Evolutionary conservation across 345 rosid genomes (phyloP).

Genomic region (Linum lewisii): DNA sequence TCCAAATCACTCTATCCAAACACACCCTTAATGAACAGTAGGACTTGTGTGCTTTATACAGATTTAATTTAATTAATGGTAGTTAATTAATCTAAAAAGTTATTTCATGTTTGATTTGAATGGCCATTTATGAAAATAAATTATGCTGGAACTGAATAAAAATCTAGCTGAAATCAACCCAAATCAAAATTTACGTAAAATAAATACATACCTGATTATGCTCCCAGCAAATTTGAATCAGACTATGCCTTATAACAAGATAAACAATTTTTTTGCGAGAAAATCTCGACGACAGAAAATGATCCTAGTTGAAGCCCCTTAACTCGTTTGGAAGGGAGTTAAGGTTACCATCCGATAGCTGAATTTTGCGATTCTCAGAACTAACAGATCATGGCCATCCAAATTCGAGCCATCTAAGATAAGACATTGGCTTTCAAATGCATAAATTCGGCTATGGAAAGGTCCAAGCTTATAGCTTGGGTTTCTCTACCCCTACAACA

Average conservation of each 20-base stretch:
- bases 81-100: no score
- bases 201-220: neutral
- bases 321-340: neutral
- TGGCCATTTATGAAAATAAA: no score
- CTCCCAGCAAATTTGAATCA: neutral
- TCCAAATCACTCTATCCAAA: no score
- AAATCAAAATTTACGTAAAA: no score
- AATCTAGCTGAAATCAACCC: no score
- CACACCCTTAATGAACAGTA: no score
- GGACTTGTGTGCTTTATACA: no score
- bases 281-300: neutral
- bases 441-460: neutral
- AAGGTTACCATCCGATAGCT: neutral
- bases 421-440: neutral
- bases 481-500: neutral
- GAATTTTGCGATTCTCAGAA: neutral
- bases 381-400: neutral
- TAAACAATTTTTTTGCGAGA: neutral
- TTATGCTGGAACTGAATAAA: no score
- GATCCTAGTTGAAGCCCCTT: neutral
- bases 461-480: neutral
- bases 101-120: no score
- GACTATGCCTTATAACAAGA: neutral
- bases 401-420: neutral
- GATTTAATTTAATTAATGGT: no score